These are phyloP conservation scores for Triticum urartu DNA, from an alignment of 176 grass and related monocot genomes.

Conservation along the genomic window DNA sequence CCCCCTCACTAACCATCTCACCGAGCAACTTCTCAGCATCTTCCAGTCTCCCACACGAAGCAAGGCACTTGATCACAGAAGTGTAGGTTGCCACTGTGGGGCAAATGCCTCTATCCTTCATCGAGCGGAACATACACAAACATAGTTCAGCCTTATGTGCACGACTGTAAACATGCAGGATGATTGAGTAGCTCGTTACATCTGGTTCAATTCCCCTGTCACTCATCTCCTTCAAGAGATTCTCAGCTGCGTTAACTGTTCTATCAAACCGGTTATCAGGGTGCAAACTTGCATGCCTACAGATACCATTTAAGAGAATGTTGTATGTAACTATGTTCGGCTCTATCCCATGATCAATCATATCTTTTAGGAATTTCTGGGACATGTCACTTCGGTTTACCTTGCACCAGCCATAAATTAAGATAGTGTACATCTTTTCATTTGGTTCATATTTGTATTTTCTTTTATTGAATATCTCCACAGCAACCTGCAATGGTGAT, in stretches of 20 bases:
- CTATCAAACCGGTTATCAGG: slow-evolving; percentile 86
- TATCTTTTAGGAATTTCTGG: slow-evolving; percentile 72
- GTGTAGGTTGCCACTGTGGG: slow-evolving; percentile 90
- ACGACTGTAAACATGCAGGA: slow-evolving; percentile 93
- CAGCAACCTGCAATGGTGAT: slow-evolving; percentile 60
- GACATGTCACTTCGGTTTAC: slow-evolving; percentile 68
- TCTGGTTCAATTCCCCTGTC: slow-evolving; percentile 79
- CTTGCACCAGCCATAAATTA: slow-evolving; percentile 96
- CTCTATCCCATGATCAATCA: slow-evolving; percentile 75
- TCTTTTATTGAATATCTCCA: slow-evolving; percentile 92
- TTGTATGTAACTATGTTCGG: slow-evolving; percentile 92
- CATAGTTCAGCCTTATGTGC: slow-evolving; percentile 87
- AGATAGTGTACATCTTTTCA: slow-evolving; percentile 77
- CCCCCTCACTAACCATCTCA: slow-evolving; percentile 71
- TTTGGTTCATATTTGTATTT: slow-evolving; percentile 83
- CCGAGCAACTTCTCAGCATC: slow-evolving; percentile 67
- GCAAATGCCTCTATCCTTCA: slow-evolving; percentile 78
- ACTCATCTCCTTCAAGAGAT: slow-evolving; percentile 73
- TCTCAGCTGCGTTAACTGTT: slow-evolving; percentile 69
- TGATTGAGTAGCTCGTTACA: slow-evolving; percentile 81
- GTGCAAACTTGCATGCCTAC: slow-evolving; percentile 85
- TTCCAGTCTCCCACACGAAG: slow-evolving; percentile 80
- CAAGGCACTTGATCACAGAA: slow-evolving; percentile 85
- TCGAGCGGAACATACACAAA: slow-evolving; percentile 67
- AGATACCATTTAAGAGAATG: slow-evolving; percentile 86